Percentiles rank a stretch among this genome's conserved stretches.
Evolutionary conservation across 495 filamentous ascomycete genomes (phyloP).

Genomic region (Niebla homalea): DNA sequence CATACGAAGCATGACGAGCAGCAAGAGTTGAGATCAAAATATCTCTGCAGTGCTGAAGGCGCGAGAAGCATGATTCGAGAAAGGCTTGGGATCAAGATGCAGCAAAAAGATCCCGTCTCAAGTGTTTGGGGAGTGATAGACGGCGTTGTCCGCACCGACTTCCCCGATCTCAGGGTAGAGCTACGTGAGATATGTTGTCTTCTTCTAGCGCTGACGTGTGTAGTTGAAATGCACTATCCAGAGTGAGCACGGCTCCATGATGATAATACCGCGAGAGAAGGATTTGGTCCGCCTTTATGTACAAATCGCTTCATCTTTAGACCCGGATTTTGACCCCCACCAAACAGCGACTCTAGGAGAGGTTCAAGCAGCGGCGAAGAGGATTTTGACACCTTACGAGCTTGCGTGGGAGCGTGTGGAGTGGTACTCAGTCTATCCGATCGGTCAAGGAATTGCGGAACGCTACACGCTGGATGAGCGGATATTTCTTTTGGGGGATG

Average conservation of each 20-base stretch:
- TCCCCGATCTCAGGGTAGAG: conserved; percentile 45
- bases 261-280: conserved; percentile 62
- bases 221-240: conserved; percentile 82
- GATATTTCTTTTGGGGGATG: conserved; percentile 46
- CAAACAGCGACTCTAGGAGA: conserved; percentile 33
- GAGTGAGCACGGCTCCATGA: conserved; percentile 43
- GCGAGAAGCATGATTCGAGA: conserved; percentile 50
- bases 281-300: conserved; percentile 66
- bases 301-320: conserved; percentile 52
- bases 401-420: conserved; percentile 38
- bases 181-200: background rate
- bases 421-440: conserved; percentile 49
- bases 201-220: conserved; percentile 3
- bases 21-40: conserved; percentile 51
- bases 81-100: conserved; percentile 43
- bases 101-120: conserved; percentile 49
- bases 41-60: conserved; percentile 52
- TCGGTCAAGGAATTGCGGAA: conserved; percentile 45
- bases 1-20: conserved; percentile 57
- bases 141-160: conserved; percentile 56
- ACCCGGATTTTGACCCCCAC: conserved; percentile 42
- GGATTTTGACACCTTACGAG: conserved; percentile 43
- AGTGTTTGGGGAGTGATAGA: conserved; percentile 80
- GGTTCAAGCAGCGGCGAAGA: conserved; percentile 43
- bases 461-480: conserved; percentile 39